Evolutionary conservation across 192 early-diverging fungal species (phyloP).

Genomic region (Fimicolochytrium jonesii): DNA sequence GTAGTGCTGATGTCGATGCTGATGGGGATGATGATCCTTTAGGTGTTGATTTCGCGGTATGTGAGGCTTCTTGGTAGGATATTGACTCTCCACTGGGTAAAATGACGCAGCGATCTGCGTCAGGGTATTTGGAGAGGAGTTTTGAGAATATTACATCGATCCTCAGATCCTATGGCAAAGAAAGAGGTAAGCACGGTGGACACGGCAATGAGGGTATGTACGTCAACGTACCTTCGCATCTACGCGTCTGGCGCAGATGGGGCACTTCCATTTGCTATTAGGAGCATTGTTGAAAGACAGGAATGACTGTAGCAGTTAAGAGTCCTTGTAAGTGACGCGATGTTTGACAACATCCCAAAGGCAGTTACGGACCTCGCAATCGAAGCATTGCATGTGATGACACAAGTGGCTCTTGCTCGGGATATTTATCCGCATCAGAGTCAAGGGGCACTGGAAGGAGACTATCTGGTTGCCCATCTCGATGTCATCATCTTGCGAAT

Average conservation of each 20-base stretch:
- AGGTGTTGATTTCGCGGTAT: no score
- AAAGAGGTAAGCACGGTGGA: not conserved
- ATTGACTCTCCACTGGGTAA: slow-evolving; percentile 22
- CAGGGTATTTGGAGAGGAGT: slow-evolving; percentile 32
- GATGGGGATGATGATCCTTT: no score
- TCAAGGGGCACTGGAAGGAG: slow-evolving; percentile 32
- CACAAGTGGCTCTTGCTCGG: slow-evolving; percentile 28
- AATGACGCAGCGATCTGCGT: slow-evolving; percentile 31
- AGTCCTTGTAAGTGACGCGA: no score
- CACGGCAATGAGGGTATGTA: not conserved
- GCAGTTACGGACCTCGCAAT: slow-evolving; percentile 32
- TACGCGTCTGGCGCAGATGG: slow-evolving; percentile 3
- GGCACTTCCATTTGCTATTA: slow-evolving; percentile 21
- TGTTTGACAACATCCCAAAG: no score
- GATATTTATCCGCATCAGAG: slow-evolving; percentile 23
- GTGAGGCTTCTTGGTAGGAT: not conserved
- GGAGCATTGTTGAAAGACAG: no score
- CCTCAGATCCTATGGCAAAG: slow-evolving; percentile 12
- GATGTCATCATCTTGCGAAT: slow-evolving; percentile 33
- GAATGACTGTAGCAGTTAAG: no score
- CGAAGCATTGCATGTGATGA: slow-evolving; percentile 32
- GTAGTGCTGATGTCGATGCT: no score
- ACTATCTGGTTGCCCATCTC: slow-evolving; percentile 31
- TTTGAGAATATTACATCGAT: slow-evolving; percentile 17
- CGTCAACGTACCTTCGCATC: not conserved